Evolutionary conservation across 108 stramenopile genomes (phyloP).

Genomic region (Cyclotella sp.): DNA sequence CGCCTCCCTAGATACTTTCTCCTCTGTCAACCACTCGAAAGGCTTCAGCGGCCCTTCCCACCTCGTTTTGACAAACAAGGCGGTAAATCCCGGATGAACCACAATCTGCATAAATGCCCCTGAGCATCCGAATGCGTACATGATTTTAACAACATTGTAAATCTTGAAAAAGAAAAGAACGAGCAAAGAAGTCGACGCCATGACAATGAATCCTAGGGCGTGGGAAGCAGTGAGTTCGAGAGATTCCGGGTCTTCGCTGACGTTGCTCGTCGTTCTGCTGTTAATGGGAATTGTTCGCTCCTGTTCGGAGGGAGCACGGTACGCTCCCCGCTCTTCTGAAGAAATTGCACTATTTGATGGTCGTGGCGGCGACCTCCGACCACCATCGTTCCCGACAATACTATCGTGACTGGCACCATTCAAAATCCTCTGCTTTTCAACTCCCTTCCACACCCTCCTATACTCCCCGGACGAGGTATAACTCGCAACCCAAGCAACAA

Average conservation of each 20-base stretch:
- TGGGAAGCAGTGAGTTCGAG: slow-evolving; percentile 59
- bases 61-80: slow-evolving; percentile 16
- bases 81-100: slow-evolving; percentile 41
- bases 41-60: slow-evolving; percentile 24
- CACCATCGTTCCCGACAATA: not conserved
- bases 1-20: slow-evolving; percentile 27
- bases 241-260: slow-evolving; percentile 23
- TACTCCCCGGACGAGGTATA: slow-evolving; percentile 32
- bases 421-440: slow-evolving; percentile 22
- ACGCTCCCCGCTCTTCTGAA: slow-evolving; percentile 16
- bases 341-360: not conserved
- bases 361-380: not conserved
- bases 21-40: slow-evolving; percentile 38
- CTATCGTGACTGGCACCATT: not conserved
- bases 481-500: slow-evolving; percentile 53
- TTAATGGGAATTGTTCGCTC: slow-evolving; percentile 24
- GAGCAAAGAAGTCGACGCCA: slow-evolving; percentile 71
- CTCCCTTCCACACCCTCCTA: slow-evolving; percentile 28
- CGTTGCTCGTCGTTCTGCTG: slow-evolving; percentile 13
- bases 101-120: slow-evolving; percentile 60
- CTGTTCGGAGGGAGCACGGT: slow-evolving; percentile 11
- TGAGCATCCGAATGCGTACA: slow-evolving; percentile 78
- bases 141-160: slow-evolving; percentile 63
- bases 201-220: slow-evolving; percentile 71
- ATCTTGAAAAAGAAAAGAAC: slow-evolving; percentile 81